Evolutionary conservation across 176 grass and related monocot species (phyloP).

Genomic region (Lolium rigidum): DNA sequence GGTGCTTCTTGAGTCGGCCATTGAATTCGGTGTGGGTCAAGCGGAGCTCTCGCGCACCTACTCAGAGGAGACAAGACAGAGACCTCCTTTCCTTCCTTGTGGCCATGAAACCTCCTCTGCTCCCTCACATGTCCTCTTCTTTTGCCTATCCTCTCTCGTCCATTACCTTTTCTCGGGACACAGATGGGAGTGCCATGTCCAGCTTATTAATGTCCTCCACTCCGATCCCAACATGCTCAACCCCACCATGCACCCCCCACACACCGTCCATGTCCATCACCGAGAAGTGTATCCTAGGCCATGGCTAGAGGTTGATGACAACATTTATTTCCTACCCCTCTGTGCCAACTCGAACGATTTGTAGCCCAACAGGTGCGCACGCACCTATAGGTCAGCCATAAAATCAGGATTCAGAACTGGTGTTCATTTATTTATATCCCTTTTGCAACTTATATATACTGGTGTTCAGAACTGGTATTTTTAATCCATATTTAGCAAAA

Average conservation of each 20-base stretch:
- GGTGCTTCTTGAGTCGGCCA: constrained; percentile 27
- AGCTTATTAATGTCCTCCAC: constrained; percentile 36
- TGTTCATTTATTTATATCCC: not conserved
- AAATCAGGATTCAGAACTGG: not conserved
- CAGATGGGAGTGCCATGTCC: constrained; percentile 11
- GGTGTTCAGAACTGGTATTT: no score
- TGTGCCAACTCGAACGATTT: constrained; percentile 30
- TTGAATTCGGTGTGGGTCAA: constrained; percentile 37
- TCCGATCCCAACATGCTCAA: constrained; percentile 26
- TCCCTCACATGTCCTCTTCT: not conserved
- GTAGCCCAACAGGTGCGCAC: constrained; percentile 14
- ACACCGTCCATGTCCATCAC: constrained; percentile 35
- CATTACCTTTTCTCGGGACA: not conserved
- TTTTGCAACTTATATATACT: not conserved
- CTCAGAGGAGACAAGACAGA: constrained; percentile 22
- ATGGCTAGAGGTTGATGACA: constrained; percentile 18
- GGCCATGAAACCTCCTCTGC: not conserved
- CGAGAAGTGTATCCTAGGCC: constrained; percentile 35
- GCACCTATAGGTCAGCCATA: not conserved
- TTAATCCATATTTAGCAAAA: no score
- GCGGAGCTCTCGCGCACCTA: constrained; percentile 20
- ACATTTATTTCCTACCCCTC: constrained; percentile 40
- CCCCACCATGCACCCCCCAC: constrained; percentile 39
- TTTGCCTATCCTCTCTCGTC: not conserved
- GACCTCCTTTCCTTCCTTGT: not conserved